Conservation (phyloP, 2,329 filamentous ascomycete genomes). For the Metarhizium rileyi region DNA sequence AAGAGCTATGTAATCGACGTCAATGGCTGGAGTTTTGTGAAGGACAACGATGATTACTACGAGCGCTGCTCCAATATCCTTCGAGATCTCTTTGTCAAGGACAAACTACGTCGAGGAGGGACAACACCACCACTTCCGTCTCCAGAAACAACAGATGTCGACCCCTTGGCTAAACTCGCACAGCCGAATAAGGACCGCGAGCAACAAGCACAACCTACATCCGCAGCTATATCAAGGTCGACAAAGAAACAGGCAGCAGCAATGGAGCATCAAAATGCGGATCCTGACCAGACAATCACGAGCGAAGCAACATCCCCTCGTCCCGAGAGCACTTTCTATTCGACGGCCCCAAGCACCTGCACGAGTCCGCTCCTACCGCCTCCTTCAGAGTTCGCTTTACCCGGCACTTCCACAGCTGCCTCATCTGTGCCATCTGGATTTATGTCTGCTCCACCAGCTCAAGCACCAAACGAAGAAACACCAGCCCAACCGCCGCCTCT, state of each 20-base stretch:
- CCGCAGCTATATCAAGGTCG: conserved; percentile 17
- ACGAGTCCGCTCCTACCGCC: conserved; percentile 26
- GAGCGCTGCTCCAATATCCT: conserved; percentile 81
- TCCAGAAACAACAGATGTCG: conserved; percentile 33
- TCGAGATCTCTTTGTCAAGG: conserved; percentile 76
- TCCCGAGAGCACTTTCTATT: conserved; percentile 20
- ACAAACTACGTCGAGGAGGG: conserved; percentile 57
- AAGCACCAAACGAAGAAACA: conserved; percentile 25
- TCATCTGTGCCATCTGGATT: conserved; percentile 27
- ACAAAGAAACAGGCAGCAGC: conserved; percentile 14
- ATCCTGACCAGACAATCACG: conserved; percentile 13
- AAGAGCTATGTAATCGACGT: conserved; percentile 98
- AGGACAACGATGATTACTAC: conserved; percentile 98
- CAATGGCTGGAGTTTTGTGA: conserved; percentile 99
- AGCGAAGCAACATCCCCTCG: conserved; percentile 23
- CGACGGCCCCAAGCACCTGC: conserved; percentile 26
- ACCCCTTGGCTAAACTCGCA: conserved; percentile 26
- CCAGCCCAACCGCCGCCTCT: conserved; percentile 58
- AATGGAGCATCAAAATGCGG: conserved; percentile 17
- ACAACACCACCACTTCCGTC: conserved; percentile 46
- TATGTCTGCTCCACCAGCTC: conserved; percentile 12
- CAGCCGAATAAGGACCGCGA: conserved; percentile 32
- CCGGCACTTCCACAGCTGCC: conserved; percentile 22
- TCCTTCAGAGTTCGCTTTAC: conserved; percentile 19
- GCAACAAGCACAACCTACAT: conserved; percentile 11